phyloP scores from a whole-genome alignment of 2,329 filamentous ascomycete species.

The Orbilia javanica region DNA sequence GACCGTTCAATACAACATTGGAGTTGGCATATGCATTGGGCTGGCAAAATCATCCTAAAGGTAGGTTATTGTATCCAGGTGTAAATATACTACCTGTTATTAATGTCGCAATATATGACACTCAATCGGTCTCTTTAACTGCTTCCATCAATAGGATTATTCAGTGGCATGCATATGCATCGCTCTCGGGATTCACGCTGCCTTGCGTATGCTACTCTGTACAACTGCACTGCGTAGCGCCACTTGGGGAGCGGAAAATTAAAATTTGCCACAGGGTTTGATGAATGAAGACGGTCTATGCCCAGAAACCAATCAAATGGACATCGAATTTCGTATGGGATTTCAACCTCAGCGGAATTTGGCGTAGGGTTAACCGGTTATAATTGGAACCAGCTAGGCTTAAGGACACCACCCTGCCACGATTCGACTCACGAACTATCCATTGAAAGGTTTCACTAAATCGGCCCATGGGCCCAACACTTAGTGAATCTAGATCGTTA shows the following conservation, averaged over 20 bases:
- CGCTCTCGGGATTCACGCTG: neutral
- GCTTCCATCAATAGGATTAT: neutral
- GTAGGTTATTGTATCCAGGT: neutral
- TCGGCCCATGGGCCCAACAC: neutral
- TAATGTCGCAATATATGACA: neutral
- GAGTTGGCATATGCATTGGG: neutral
- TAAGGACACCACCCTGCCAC: neutral
- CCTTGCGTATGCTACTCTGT: too few species aligned
- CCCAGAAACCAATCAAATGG: conserved; percentile 10
- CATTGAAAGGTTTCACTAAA: neutral
- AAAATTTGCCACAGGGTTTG: neutral
- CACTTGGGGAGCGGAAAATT: neutral
- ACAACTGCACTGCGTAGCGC: too few species aligned
- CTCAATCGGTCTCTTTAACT: neutral
- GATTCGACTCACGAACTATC: neutral
- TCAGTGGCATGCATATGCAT: conserved; percentile 9
- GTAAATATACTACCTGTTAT: neutral
- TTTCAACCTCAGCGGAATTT: neutral
- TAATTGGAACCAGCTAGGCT: neutral
- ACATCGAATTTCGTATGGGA: conserved; percentile 7
- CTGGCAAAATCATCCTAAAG: neutral
- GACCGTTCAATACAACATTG: neutral
- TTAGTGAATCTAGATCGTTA: neutral
- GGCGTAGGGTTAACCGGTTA: too few species aligned
- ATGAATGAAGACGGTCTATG: neutral